phyloP scores from a whole-genome alignment of 2,329 filamentous ascomycete genomes.

The Aspergillus nomiae region DNA sequence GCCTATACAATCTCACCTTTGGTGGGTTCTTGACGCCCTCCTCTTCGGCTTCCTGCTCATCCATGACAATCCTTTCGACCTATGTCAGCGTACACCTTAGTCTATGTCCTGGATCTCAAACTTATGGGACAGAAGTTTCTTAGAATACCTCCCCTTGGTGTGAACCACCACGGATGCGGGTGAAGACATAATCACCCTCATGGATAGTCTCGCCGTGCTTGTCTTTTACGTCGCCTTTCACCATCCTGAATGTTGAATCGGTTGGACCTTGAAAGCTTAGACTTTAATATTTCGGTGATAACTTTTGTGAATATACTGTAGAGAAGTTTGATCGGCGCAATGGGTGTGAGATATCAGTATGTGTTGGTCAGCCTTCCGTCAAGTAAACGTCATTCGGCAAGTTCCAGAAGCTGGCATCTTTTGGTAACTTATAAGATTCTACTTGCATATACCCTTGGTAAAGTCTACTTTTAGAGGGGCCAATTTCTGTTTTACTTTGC shows the following conservation, averaged over 20 bases:
- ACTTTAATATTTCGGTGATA: too few species aligned
- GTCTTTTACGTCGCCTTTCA: slow-evolving; percentile 5
- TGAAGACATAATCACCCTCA: slow-evolving; percentile 7
- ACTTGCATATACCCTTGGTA: too few species aligned
- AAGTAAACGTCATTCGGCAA: not conserved
- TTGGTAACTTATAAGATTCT: too few species aligned
- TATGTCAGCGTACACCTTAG: not conserved
- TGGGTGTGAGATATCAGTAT: too few species aligned
- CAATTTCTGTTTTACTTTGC: too few species aligned
- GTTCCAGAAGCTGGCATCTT: not conserved
- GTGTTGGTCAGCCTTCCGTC: not conserved
- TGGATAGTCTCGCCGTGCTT: slow-evolving; percentile 3
- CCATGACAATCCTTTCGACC: slow-evolving; percentile 1
- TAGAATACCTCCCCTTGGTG: slow-evolving; percentile 4
- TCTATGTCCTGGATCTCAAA: not conserved
- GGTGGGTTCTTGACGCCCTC: slow-evolving; percentile 8
- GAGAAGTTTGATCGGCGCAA: too few species aligned
- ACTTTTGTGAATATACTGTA: too few species aligned
- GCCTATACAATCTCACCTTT: not conserved
- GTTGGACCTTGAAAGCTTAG: too few species aligned
- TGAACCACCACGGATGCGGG: slow-evolving; percentile 5
- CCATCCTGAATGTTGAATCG: not conserved
- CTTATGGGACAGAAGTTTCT: too few species aligned
- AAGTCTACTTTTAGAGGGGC: too few species aligned
- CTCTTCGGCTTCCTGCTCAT: slow-evolving; percentile 1